These are phyloP conservation scores for Tylopilus sp. DNA, from an alignment of 768 basidiomycete species.

Conservation along the genomic window DNA sequence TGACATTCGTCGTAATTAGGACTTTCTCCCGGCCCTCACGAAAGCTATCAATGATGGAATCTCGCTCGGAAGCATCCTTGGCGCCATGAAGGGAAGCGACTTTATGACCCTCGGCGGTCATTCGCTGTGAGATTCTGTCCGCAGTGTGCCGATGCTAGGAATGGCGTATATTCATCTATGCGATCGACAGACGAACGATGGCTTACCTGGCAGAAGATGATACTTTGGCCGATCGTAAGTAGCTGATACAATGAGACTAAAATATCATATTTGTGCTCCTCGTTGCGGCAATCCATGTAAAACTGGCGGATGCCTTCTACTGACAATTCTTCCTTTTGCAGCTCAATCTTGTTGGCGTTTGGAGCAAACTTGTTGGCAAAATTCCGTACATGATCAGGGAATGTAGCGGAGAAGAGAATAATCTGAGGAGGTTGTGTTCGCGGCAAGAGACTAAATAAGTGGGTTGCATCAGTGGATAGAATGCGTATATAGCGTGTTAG, in stretches of 20 bases:
- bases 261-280: conserved; percentile 94
- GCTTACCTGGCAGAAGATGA: conserved; percentile 92
- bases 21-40: conserved; percentile 96
- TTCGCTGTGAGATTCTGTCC: conserved; percentile 85
- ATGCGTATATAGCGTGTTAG: neutral
- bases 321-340: conserved; percentile 89
- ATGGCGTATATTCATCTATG: neutral
- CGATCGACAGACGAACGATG: no score
- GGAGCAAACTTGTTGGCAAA: conserved; percentile 95
- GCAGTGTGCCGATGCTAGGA: conserved; percentile 83
- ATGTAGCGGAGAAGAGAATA: conserved; percentile 97
- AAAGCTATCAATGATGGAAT: conserved; percentile 91
- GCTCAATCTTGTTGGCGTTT: conserved; percentile 91
- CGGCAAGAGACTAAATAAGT: conserved; percentile 50
- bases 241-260: conserved; percentile 86
- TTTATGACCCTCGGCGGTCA: conserved; percentile 92
- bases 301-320: conserved; percentile 96
- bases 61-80: conserved; percentile 87
- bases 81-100: conserved; percentile 95
- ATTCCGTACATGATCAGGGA: conserved; percentile 88
- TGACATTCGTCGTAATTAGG: conserved; percentile 97
- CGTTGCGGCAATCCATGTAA: conserved; percentile 93
- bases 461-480: conserved; percentile 13
- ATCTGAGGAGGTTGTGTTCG: conserved; percentile 65
- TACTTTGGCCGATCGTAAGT: conserved; percentile 95